Evolutionary conservation across 179 eudicot genomes (phyloP).

Genomic region (Patellifolia procumbens): DNA sequence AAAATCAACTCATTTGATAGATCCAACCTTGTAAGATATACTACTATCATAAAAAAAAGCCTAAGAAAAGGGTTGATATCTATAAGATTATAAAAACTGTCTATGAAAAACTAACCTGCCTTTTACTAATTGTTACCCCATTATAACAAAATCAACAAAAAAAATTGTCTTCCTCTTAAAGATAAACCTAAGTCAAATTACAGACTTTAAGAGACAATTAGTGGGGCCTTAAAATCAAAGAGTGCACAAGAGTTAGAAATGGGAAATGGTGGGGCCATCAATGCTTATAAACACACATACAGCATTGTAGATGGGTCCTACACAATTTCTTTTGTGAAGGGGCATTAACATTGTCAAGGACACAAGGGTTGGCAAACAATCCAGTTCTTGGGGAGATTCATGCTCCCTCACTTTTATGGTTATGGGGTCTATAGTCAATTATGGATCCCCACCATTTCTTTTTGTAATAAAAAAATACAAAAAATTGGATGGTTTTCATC

Average conservation of each 20-base stretch:
- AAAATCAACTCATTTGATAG: neutral
- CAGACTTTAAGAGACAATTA: neutral
- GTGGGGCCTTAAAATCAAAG: neutral
- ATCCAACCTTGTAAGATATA: neutral
- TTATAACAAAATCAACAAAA: neutral
- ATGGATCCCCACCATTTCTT: neutral
- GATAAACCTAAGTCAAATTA: constrained; percentile 3
- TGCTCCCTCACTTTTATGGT: constrained; percentile 7
- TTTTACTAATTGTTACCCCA: neutral
- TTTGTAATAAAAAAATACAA: too few species aligned
- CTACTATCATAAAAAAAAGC: neutral
- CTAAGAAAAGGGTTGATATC: neutral
- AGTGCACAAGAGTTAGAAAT: neutral
- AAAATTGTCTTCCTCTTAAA: neutral
- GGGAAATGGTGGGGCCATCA: neutral
- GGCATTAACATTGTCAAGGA: constrained; percentile 11
- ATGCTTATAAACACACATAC: constrained; percentile 16
- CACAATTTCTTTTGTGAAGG: constrained; percentile 1
- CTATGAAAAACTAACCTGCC: neutral
- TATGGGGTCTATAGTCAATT: constrained; percentile 8
- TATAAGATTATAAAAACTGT: neutral
- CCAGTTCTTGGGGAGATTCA: constrained; percentile 14
- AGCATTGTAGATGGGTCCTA: constrained; percentile 20
- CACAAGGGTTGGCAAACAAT: constrained; percentile 15
- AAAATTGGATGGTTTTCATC: neutral